Evolutionary conservation across 2,329 filamentous ascomycete genomes (phyloP).

Genomic region (Cladorrhinum sp.): DNA sequence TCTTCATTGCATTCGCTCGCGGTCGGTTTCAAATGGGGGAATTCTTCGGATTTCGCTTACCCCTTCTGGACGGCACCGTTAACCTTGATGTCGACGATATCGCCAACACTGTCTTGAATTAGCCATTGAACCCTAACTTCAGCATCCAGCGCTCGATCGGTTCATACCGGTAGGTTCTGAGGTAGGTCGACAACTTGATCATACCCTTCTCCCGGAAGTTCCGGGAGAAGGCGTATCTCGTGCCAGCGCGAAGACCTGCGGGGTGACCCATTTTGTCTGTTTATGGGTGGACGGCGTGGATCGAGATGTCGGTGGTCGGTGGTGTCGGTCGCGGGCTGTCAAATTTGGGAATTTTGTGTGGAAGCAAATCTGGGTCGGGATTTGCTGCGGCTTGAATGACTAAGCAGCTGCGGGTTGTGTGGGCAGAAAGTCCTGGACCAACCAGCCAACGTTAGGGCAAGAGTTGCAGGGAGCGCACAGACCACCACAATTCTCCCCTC

Average conservation of each 20-base stretch:
- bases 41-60: conserved; percentile 52
- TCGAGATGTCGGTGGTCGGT: conserved; percentile 29
- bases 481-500: conserved; percentile 27
- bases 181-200: conserved; percentile 91
- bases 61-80: conserved; percentile 99
- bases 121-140: conserved; percentile 31
- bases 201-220: conserved; percentile 93
- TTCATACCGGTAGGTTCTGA: conserved; percentile 82
- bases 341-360: conserved; percentile 29
- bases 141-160: conserved; percentile 20
- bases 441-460: conserved; percentile 26
- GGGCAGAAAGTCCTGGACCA: conserved; percentile 6
- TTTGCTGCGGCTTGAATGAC: conserved; percentile 21
- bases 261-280: conserved; percentile 76
- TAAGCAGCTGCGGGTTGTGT: conserved; percentile 21
- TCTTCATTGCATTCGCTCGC: not conserved
- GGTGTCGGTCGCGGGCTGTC: conserved; percentile 26
- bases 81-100: conserved; percentile 97
- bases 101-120: conserved; percentile 71
- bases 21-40: not conserved
- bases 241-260: conserved; percentile 81
- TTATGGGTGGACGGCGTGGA: conserved; percentile 39
- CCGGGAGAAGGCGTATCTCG: conserved; percentile 91
- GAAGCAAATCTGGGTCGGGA: conserved; percentile 26
- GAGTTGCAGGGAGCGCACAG: conserved; percentile 22